phyloP scores from a whole-genome alignment of 2,329 filamentous ascomycete species.

The Botrytis aclada region DNA sequence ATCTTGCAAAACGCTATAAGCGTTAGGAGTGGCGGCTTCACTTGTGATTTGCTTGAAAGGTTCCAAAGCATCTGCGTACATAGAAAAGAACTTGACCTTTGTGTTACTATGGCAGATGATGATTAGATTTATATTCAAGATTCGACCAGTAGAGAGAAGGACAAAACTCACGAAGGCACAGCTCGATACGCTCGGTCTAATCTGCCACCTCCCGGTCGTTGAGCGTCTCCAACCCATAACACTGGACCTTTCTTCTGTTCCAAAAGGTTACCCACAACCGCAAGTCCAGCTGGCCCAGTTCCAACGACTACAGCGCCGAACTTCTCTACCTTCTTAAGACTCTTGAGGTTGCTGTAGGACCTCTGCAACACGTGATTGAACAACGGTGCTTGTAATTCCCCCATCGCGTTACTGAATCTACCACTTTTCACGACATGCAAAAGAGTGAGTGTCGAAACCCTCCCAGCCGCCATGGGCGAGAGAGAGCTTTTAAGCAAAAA shows the following conservation, averaged over 20 bases:
- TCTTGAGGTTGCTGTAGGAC: neutral
- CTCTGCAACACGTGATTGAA: neutral
- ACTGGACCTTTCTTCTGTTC: slow-evolving; percentile 51
- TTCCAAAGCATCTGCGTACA: slow-evolving; percentile 52
- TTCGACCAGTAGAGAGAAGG: neutral
- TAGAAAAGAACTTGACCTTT: slow-evolving; percentile 56
- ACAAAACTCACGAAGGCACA: slow-evolving; percentile 47
- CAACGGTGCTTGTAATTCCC: neutral
- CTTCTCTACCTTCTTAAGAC: slow-evolving; percentile 20
- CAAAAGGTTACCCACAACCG: slow-evolving; percentile 58
- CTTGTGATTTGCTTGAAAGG: slow-evolving; percentile 52
- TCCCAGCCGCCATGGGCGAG: slow-evolving; percentile 11
- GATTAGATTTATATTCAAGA: neutral
- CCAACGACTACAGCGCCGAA: slow-evolving; percentile 58
- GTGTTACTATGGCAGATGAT: slow-evolving; percentile 47
- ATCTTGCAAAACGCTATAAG: slow-evolving; percentile 50
- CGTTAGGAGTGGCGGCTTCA: slow-evolving; percentile 48
- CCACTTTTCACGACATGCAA: slow-evolving; percentile 10
- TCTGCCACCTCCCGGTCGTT: slow-evolving; percentile 50
- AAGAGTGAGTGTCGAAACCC: slow-evolving; percentile 3
- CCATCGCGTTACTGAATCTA: neutral
- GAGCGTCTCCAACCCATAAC: slow-evolving; percentile 54
- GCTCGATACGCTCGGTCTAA: slow-evolving; percentile 55
- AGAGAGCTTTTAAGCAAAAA: neutral
- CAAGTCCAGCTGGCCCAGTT: slow-evolving; percentile 57